Conservation (phyloP, 352 stramenopile species). For the Phytophthora multivora region DNA sequence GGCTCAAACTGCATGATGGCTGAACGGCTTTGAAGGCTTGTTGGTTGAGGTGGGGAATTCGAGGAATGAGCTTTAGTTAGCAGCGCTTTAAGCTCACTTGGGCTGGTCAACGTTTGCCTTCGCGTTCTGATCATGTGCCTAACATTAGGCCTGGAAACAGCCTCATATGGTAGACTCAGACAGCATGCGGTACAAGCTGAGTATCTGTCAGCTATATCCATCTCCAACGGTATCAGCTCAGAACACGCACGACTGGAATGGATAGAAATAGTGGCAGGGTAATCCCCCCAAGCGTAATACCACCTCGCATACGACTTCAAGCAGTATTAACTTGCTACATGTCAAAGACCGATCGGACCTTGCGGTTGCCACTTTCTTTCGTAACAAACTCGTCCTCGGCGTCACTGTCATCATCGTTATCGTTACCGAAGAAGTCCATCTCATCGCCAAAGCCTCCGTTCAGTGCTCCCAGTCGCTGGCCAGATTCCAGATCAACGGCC, state of each 20-base stretch:
- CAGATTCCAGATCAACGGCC: slow-evolving; percentile 49
- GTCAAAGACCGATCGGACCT: slow-evolving; percentile 47
- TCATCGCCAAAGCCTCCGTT: slow-evolving; percentile 36
- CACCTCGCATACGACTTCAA: slow-evolving; percentile 6
- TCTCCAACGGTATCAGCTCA: slow-evolving; percentile 14
- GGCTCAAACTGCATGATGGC: slow-evolving; percentile 59
- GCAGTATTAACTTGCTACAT: slow-evolving; percentile 13
- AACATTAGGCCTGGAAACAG: slow-evolving; percentile 20
- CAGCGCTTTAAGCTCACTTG: neutral
- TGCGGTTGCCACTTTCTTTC: slow-evolving; percentile 26
- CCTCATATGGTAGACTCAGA: neutral
- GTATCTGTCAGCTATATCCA: slow-evolving; percentile 24
- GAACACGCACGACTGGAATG: slow-evolving; percentile 1
- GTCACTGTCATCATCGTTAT: slow-evolving; percentile 35
- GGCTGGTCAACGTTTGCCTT: slow-evolving; percentile 3
- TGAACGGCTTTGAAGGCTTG: slow-evolving; percentile 18
- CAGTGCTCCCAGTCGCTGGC: slow-evolving; percentile 27
- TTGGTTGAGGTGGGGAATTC: slow-evolving; percentile 22
- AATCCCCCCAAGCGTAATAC: slow-evolving; percentile 10
- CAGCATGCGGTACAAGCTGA: neutral
- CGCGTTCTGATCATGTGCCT: slow-evolving; percentile 25
- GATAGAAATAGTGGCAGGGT: slow-evolving; percentile 14
- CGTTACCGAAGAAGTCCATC: slow-evolving; percentile 42
- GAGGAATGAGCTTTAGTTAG: slow-evolving; percentile 31
- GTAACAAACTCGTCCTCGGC: slow-evolving; percentile 14